phyloP scores from a whole-genome alignment of 768 basidiomycete genomes.

The Kwoniella sp. region DNA sequence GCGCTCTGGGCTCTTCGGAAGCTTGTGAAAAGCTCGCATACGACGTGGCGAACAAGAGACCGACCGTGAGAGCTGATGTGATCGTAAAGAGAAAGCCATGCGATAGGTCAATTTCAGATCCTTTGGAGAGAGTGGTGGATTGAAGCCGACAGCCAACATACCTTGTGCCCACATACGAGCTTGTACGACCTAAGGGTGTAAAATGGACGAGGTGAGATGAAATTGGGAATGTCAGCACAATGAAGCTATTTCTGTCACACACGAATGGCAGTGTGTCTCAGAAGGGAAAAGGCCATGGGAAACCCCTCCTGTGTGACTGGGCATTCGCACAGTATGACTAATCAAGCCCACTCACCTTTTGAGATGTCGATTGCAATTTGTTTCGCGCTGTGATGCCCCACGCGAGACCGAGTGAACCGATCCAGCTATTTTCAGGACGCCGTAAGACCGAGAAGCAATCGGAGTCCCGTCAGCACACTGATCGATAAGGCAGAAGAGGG shows the following conservation, averaged over 20 bases:
- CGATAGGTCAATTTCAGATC: not conserved
- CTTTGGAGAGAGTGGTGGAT: not conserved
- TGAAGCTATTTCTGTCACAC: no score
- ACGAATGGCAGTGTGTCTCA: no score
- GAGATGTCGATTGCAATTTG: slow-evolving; percentile 46
- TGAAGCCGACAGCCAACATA: slow-evolving; percentile 11
- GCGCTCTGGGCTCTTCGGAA: slow-evolving; percentile 20
- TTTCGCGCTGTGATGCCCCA: slow-evolving; percentile 48
- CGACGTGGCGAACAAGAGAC: slow-evolving; percentile 45
- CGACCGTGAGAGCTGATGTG: slow-evolving; percentile 49
- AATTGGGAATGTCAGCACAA: not conserved
- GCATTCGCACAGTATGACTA: not conserved
- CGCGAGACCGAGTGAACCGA: slow-evolving; percentile 46
- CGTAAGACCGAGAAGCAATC: no score
- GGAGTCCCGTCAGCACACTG: not conserved
- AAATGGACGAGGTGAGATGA: not conserved
- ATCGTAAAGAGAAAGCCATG: not conserved
- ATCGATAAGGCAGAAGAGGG: not conserved
- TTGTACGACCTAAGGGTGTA: slow-evolving; percentile 53
- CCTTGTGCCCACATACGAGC: slow-evolving; percentile 56
- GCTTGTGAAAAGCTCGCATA: slow-evolving; percentile 33
- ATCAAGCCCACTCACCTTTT: slow-evolving; percentile 41
- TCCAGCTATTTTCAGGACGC: slow-evolving; percentile 49
- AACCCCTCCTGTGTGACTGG: slow-evolving; percentile 25
- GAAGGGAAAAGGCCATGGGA: no score